These are phyloP conservation scores for Leccinum boreale DNA, from an alignment of 768 basidiomycete genomes.

Conservation along the genomic window DNA sequence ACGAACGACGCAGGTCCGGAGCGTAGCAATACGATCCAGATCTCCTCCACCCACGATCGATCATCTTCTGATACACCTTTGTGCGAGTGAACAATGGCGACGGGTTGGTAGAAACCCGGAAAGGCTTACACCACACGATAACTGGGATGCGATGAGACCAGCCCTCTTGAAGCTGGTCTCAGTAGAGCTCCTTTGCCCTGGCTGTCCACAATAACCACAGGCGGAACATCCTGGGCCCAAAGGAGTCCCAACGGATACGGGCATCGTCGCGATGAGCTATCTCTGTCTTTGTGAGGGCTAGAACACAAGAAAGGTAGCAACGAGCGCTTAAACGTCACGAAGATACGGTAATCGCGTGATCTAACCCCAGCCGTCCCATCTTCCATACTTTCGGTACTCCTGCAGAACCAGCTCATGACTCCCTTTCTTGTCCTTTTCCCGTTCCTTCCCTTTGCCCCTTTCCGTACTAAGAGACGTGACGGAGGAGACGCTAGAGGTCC, in stretches of 20 bases:
- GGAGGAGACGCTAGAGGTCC: conserved; percentile 58
- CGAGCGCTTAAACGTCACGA: not conserved
- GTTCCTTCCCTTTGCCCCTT: conserved; percentile 55
- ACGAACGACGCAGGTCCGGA: conserved; percentile 75
- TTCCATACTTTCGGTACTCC: conserved; percentile 79
- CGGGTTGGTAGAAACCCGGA: not conserved
- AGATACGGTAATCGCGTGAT: not conserved
- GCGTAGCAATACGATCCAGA: conserved; percentile 86
- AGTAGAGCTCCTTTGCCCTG: conserved; percentile 42
- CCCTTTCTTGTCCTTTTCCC: conserved; percentile 54
- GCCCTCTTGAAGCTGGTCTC: conserved; percentile 47
- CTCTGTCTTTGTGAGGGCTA: not conserved
- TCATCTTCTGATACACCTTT: conserved; percentile 78
- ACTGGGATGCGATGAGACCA: conserved; percentile 44
- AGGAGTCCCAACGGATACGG: conserved; percentile 28
- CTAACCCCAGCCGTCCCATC: conserved; percentile 86
- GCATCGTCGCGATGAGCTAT: conserved; percentile 14
- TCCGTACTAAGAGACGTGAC: conserved; percentile 39
- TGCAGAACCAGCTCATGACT: conserved; percentile 64
- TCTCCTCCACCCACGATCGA: conserved; percentile 82
- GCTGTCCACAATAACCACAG: conserved; percentile 68
- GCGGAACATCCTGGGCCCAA: conserved; percentile 33
- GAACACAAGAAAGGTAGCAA: not conserved
- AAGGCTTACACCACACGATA: conserved; percentile 50
- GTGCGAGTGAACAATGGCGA: conserved; percentile 3